A percentile compares a stretch with the other conserved stretches of the same genome.
Evolutionary conservation across 768 basidiomycete species (phyloP).

Genomic region (Boletellus sp.): DNA sequence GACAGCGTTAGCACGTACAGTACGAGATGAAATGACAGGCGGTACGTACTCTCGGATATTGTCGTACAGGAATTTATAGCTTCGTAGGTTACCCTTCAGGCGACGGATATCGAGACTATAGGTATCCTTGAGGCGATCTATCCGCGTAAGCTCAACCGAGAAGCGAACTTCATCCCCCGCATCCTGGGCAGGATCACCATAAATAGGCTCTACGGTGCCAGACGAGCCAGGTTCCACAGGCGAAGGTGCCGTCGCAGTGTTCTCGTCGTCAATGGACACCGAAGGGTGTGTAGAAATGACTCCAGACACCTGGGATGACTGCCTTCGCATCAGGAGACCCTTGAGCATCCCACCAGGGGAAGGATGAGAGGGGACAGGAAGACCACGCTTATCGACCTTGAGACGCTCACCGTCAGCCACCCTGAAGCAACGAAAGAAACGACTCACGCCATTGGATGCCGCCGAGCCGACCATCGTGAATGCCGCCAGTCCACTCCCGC

Average conservation of each 20-base stretch:
- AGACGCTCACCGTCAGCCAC: slow-evolving; percentile 5
- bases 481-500: slow-evolving; percentile 56
- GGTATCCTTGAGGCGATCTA: slow-evolving; percentile 86
- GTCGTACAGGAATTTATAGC: slow-evolving; percentile 91
- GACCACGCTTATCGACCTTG: slow-evolving; percentile 85
- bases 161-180: slow-evolving; percentile 95
- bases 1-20: slow-evolving; percentile 7
- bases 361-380: slow-evolving; percentile 77
- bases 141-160: slow-evolving; percentile 87
- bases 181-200: slow-evolving; percentile 79
- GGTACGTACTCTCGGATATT: slow-evolving; percentile 76
- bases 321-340: slow-evolving; percentile 84
- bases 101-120: slow-evolving; percentile 90
- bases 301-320: slow-evolving; percentile 72
- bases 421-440: background rate
- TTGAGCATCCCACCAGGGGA: slow-evolving; percentile 78
- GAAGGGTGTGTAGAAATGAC: slow-evolving; percentile 39
- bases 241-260: slow-evolving; percentile 17
- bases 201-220: slow-evolving; percentile 51
- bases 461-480: slow-evolving; percentile 78
- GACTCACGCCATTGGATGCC: slow-evolving; percentile 80
- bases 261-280: slow-evolving; percentile 48
- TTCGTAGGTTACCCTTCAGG: slow-evolving; percentile 87
- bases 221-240: slow-evolving; percentile 37
- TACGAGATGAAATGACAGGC: slow-evolving; percentile 8